phyloP scores from a whole-genome alignment of 371 early-diverging fungal species.

The Apophysomyces sp. region DNA sequence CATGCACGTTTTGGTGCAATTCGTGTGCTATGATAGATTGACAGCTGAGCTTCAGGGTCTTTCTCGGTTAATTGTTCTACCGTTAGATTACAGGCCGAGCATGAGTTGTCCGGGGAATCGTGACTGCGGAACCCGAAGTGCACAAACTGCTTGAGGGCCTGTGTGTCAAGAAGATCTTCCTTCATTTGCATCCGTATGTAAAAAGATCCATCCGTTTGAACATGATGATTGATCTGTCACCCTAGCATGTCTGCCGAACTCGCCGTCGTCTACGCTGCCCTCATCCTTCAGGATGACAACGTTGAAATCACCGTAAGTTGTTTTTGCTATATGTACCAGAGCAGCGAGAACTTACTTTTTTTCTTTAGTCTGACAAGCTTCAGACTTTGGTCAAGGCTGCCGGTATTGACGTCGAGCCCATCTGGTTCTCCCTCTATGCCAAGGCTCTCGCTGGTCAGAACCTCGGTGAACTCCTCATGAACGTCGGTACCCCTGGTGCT shows the following conservation, averaged over 20 bases:
- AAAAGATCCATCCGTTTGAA: constrained; percentile 10
- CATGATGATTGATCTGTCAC: constrained; percentile 3
- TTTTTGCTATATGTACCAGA: not conserved
- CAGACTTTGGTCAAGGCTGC: constrained; percentile 89
- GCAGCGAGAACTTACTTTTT: too few relatives aligned
- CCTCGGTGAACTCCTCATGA: constrained; percentile 86
- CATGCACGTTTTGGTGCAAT: too few relatives aligned
- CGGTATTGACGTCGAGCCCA: constrained; percentile 90
- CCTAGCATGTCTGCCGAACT: constrained; percentile 74
- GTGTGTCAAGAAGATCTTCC: constrained; percentile 14
- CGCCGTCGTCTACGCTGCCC: constrained; percentile 95
- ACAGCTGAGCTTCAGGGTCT: too few relatives aligned
- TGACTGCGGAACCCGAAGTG: not conserved
- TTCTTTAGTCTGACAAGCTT: constrained; percentile 91
- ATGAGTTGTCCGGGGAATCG: not conserved
- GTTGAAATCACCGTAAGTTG: constrained; percentile 90
- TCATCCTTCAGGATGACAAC: constrained; percentile 97
- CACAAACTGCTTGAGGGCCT: constrained; percentile 1
- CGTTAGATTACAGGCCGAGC: too few relatives aligned
- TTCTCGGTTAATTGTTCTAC: too few relatives aligned
- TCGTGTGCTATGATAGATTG: too few relatives aligned
- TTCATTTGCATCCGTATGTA: constrained; percentile 16
- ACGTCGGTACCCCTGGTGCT: constrained; percentile 87
- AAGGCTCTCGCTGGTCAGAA: constrained; percentile 97
- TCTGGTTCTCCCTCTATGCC: constrained; percentile 96